Evolutionary conservation across 2,329 filamentous ascomycete genomes (phyloP).

Genomic region (Aspergillus flavus): DNA sequence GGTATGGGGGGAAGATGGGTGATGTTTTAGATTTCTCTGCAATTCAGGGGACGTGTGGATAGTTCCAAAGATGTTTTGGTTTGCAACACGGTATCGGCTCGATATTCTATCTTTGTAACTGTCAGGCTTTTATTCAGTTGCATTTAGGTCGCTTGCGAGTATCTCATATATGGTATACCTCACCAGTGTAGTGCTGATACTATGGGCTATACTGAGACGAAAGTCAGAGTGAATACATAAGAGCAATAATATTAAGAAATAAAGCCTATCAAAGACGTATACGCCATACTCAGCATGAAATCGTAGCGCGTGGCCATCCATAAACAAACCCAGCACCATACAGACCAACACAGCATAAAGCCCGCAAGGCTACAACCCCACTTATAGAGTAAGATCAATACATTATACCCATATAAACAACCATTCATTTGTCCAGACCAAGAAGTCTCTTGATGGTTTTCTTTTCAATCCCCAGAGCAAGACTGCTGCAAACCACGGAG

Average conservation of each 20-base stretch:
- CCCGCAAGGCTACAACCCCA: neutral
- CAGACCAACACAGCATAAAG: neutral
- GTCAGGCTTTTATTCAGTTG: neutral
- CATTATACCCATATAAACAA: neutral
- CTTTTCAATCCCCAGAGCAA: constrained; percentile 63
- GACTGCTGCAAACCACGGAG: constrained; percentile 81
- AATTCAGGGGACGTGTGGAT: neutral
- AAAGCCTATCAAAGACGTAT: neutral
- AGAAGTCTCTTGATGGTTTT: constrained; percentile 25
- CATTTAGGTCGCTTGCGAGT: neutral
- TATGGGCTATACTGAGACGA: neutral
- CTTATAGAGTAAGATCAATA: neutral
- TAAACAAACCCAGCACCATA: neutral
- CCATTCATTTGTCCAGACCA: constrained; percentile 11
- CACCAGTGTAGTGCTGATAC: neutral
- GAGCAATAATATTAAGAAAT: neutral
- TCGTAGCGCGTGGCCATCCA: neutral
- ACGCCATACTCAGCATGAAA: neutral
- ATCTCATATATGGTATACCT: neutral
- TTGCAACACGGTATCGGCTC: neutral
- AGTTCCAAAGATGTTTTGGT: neutral
- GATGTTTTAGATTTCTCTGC: neutral
- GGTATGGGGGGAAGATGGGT: constrained; percentile 61
- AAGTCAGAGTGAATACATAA: neutral
- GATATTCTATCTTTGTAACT: neutral